Percentiles rank a stretch among this genome's conserved stretches.
phyloP scores from a whole-genome alignment of 371 early-diverging fungal species.

The Sporodiniella umbellata region DNA sequence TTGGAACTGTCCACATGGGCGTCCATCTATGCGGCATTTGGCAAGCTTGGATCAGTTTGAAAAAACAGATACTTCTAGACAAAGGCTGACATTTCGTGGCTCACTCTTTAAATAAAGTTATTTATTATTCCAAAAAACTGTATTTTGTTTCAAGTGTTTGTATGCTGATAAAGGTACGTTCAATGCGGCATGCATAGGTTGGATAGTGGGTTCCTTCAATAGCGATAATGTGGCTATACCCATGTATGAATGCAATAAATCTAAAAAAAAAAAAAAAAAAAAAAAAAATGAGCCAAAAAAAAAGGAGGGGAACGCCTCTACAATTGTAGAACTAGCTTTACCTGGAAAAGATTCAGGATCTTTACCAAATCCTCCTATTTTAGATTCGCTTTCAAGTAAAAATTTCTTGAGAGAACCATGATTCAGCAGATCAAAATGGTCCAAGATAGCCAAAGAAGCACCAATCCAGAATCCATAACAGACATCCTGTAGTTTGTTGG shows the following conservation, averaged over 20 bases:
- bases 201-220: slow-evolving; percentile 54
- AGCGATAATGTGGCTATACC: slow-evolving; percentile 76
- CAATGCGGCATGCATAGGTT: slow-evolving; percentile 48
- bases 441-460: slow-evolving; percentile 71
- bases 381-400: slow-evolving; percentile 59
- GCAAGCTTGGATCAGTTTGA: slow-evolving; percentile 31
- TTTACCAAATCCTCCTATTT: slow-evolving; percentile 82
- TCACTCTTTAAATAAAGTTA: slow-evolving; percentile 5
- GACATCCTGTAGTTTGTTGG: slow-evolving; percentile 89
- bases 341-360: slow-evolving; percentile 61
- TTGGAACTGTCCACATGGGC: slow-evolving; percentile 99
- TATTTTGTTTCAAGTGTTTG: slow-evolving; percentile 20
- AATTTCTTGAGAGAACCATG: slow-evolving; percentile 51
- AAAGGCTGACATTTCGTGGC: slow-evolving; percentile 10
- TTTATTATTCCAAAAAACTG: slow-evolving; percentile 24
- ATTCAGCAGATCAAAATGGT: slow-evolving; percentile 64
- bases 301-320: neutral
- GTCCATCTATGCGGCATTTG: slow-evolving; percentile 94
- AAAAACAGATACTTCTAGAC: neutral
- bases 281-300: neutral
- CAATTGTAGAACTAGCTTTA: slow-evolving; percentile 15
- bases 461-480: slow-evolving; percentile 99
- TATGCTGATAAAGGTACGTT: slow-evolving; percentile 49
- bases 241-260: slow-evolving; percentile 87
- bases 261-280: no score